phyloP scores from a whole-genome alignment of 441 rosid genomes.

The Brassica hybrid region DNA sequence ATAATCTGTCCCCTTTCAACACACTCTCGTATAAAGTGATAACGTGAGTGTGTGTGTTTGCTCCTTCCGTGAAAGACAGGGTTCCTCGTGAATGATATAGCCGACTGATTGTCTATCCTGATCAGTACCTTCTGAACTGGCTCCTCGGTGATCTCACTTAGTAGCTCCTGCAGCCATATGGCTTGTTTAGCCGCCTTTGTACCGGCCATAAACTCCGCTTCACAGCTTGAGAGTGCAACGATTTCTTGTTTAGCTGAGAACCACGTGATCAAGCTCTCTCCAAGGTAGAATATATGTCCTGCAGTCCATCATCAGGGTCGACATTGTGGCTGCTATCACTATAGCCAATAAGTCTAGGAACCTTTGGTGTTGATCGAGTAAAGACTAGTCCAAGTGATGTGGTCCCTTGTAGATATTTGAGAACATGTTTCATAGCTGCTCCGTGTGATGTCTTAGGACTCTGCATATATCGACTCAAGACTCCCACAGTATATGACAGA shows the following conservation, averaged over 20 bases:
- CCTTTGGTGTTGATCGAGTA: not conserved
- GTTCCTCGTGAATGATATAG: not conserved
- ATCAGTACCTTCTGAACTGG: not conserved
- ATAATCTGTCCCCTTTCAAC: not conserved
- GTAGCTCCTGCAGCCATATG: not conserved
- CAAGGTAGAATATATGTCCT: not conserved
- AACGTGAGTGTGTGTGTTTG: not conserved
- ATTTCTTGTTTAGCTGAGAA: not conserved
- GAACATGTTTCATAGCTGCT: not conserved
- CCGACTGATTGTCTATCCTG: not conserved
- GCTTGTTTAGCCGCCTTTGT: not conserved
- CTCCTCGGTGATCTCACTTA: not conserved
- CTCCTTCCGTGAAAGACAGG: not conserved
- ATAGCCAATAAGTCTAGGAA: not conserved
- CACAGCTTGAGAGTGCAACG: not conserved
- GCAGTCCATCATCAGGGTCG: not conserved
- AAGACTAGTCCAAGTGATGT: not conserved
- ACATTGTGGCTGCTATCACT: not conserved
- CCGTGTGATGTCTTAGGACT: not conserved
- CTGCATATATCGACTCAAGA: not conserved
- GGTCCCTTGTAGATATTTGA: not conserved
- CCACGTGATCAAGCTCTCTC: not conserved
- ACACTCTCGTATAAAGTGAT: not conserved
- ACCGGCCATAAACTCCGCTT: not conserved
- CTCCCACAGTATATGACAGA: not conserved